Base-by-base conservation (phyloP, 2,329 filamentous ascomycete species). In the Ceratocystis lukuohia region DNA sequence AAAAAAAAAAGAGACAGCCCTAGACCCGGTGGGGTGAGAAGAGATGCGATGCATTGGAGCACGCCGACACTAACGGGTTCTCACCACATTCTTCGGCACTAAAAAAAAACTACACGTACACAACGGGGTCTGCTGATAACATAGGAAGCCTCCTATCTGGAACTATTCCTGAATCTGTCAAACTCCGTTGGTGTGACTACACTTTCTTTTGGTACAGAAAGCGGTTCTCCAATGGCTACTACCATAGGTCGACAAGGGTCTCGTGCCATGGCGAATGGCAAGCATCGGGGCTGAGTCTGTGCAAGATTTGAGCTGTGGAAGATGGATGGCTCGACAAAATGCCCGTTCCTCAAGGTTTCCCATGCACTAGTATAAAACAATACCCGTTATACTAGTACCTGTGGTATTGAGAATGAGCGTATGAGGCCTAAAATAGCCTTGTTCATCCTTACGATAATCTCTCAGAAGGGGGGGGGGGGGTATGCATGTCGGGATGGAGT, bases 261-360 rank as follows among this genome's bases (percentile, higher is more conserved):
- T 59, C 28, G 25, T 59, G 25, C 53, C 53, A 59, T 59, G 53
- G 53, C 28, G 53, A 59, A 33, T 30, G n/a, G 53, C 53, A 59
- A 59, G 28, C 28, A 59, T 59, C 53, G 53, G 53, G 53, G 53
- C 22, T 59, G 53, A 59, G 53, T 59, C 53, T 59, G 53, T 59
- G 53, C 53, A 59, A 59, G 53, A 59, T 59, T 59, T 59, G 53
- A 59, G 53, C 25, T 33, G 53, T 59, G 53, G 25, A n/a, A 59
- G 53, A 37, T 33, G 28, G 28, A 17, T 59, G 53, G 53, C 28
- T 59, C 25, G 28, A 57, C 53, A 33, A 59, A 30, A 59, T 59
- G 53, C 53, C 48, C 48, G 48, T 59, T 7, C 53, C 25, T 33
- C 12, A 59, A 30, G 25, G 53, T 33, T 33, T 17, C 25, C 53